A percentile compares a stretch with the other conserved stretches of the same genome.
These are phyloP conservation scores for Cryptococcus sp. DNA, from an alignment of 1,284 basidiomycete genomes.

Conservation along the genomic window DNA sequence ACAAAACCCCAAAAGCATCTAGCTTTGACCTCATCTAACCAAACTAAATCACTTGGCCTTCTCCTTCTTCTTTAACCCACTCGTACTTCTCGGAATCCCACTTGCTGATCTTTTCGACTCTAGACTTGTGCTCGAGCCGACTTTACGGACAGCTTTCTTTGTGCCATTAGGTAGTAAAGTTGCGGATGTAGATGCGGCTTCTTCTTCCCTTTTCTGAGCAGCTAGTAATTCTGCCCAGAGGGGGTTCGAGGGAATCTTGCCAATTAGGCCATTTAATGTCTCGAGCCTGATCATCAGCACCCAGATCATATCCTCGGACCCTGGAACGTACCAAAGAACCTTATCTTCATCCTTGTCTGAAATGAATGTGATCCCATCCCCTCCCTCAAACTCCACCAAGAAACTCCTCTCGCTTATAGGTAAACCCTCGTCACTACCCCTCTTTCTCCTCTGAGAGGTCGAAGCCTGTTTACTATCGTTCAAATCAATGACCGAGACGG, in stretches of 20 bases:
- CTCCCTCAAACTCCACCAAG: slow-evolving; percentile 72
- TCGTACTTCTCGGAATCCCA: neutral
- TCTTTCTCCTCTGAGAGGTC: slow-evolving; percentile 33
- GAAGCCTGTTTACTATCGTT: slow-evolving; percentile 44
- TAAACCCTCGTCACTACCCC: slow-evolving; percentile 67
- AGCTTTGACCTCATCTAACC: too few relatives aligned
- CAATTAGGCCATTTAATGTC: slow-evolving; percentile 71
- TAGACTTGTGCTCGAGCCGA: neutral
- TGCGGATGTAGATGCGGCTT: neutral
- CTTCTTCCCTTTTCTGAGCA: slow-evolving; percentile 14
- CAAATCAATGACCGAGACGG: slow-evolving; percentile 71
- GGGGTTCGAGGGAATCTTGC: slow-evolving; percentile 80
- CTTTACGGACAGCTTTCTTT: neutral
- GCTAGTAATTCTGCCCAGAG: slow-evolving; percentile 78
- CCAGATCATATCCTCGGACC: neutral
- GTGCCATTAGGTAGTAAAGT: too few relatives aligned
- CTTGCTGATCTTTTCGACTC: neutral
- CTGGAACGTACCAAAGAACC: slow-evolving; percentile 65
- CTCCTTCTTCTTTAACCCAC: neutral
- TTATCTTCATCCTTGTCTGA: slow-evolving; percentile 90
- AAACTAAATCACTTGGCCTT: neutral
- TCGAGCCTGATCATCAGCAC: slow-evolving; percentile 62
- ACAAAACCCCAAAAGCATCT: too few relatives aligned
- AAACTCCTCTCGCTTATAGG: slow-evolving; percentile 65
- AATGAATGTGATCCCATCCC: slow-evolving; percentile 81